Base-by-base conservation (phyloP, 73 alveolate genomes). In the Stentor roeselii region DNA sequence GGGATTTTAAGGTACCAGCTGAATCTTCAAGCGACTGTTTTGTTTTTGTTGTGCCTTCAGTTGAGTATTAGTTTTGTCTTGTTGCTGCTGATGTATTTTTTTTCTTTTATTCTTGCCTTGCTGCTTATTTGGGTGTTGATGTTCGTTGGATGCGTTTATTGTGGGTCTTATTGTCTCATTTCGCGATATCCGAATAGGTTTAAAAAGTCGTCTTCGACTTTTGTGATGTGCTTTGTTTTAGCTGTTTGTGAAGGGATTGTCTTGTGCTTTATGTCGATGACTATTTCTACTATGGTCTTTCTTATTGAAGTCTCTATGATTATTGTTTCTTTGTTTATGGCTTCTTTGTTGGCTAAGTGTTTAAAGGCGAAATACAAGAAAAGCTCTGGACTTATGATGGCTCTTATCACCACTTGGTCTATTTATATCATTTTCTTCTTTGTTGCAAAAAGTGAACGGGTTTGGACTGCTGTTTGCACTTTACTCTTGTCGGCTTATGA, bases 41-140 rank as follows among this genome's bases (percentile, higher is more conserved):
- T 50, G 6, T 21, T 50, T 11, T 50, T 50, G 21, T 50, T 50
- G 21, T 50, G 67, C 21, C 6, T 50, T 6, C 67, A 50, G 21
- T 21, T 50, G 21, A 6, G 6, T 82, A 76, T 85, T 78, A 59
- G 83, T 76, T 59, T 85, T 50, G 6, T 50, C 67, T 21, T 50
- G 6, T 50, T 50, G 21, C 21, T 50, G 30, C 67, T 50, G 6
- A 11, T 50, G 21, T 50, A 11, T 21, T 50, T 50, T 50, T 50
- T 50, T 50, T 50, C 67, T 11, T 50, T 50, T 21, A 50, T 50
- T 50, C 67, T 50, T 21, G 21, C 67, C 6, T 50, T 50, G 21
- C 6, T 50, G 6, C 67, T 50, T 21, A 50, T 50, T 21, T 50
- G 67, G 67, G 67, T 50, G 67, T 21, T 50, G 6, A 50, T 50